Evolutionary conservation across 2,329 filamentous ascomycete species (phyloP), one percentile per base, ranked within the genome.

Genomic region (Pseudogymnoascus sp.): DNA sequence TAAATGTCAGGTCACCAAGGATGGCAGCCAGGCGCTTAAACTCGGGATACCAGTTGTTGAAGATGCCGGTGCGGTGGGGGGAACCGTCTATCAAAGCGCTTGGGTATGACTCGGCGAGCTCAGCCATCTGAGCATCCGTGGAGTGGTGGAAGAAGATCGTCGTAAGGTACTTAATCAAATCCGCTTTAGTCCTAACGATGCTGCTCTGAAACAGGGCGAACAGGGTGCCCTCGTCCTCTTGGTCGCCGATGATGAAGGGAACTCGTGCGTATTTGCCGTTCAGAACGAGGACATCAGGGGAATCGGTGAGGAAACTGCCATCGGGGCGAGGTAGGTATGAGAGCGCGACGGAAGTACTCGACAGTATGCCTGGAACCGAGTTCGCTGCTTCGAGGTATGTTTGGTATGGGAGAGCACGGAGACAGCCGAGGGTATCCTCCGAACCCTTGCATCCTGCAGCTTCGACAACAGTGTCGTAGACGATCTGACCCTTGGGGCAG

Each of bases 141-240:
- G 86, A 81, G 23, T 75, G 70, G 34, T 77, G 71, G 75, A 90
- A 91, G 74, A 82, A 87, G 57, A 82, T 64, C 0, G 72, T 68
- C 1, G 73, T 67, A 19, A 94, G 72, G 67, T 92, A 92, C 15
- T 78, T 73, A 33, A 83, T 77, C 0, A 92, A 65, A 5, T 82
- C 72, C 1, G 73, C 72, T 0, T 78, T 82, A 1, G 78, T 86
- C 8, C 82, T 88, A 57, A 92, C n/a, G n/a, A n/a, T 74, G 18
- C 23, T 37, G 30, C 72, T 69, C 64, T 89, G 86, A 70, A 86
- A 85, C 33, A 92, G 75, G 4, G 84, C 77, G 69, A 92, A 90
- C 1, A 92, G 71, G 0, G 88, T 90, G 15, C 88, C 88, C 71
- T 92, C 88, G 68, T 92, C 89, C 74, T 92, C 88, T 71, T 90